These are phyloP conservation scores for Acer yangbiense DNA, from an alignment of 345 rosid species.

Conservation along the genomic window DNA sequence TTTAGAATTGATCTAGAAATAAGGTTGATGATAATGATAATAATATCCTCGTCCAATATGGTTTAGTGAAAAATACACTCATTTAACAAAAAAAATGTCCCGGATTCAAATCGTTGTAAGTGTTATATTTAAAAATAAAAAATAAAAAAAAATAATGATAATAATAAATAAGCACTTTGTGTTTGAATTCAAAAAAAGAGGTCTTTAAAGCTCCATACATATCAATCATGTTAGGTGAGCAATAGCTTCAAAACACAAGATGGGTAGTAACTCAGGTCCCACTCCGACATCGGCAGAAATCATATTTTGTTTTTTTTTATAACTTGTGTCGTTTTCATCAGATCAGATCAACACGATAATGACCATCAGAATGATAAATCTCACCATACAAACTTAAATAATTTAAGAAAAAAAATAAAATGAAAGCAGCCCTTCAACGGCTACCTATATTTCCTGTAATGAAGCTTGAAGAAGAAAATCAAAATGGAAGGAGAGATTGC, in stretches of 20 bases:
- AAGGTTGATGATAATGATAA: no score
- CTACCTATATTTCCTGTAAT: slow-evolving; percentile 31
- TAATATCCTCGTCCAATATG: no score
- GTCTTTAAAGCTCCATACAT: neutral
- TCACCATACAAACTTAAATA: slow-evolving; percentile 12
- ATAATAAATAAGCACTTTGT: neutral
- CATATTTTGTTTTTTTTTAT: neutral
- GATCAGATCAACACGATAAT: neutral
- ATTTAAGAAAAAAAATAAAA: slow-evolving; percentile 6
- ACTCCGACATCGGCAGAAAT: neutral
- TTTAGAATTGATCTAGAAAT: neutral
- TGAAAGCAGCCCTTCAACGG: slow-evolving; percentile 70
- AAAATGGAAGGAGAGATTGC: slow-evolving; percentile 32
- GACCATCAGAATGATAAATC: slow-evolving; percentile 9
- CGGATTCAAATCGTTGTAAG: no score
- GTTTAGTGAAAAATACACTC: no score
- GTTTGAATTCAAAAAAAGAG: neutral
- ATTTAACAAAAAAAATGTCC: no score
- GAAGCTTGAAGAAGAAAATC: slow-evolving; percentile 25
- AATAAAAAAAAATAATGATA: no score
- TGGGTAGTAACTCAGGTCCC: neutral
- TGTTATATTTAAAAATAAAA: no score
- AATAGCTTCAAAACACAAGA: neutral
- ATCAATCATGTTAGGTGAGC: neutral
- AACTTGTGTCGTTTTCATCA: slow-evolving; percentile 20